Percentiles rank a stretch among this genome's conserved stretches.
Evolutionary conservation across 163 green algal genomes (phyloP).

Genomic region (Scenedesmus sp.): DNA sequence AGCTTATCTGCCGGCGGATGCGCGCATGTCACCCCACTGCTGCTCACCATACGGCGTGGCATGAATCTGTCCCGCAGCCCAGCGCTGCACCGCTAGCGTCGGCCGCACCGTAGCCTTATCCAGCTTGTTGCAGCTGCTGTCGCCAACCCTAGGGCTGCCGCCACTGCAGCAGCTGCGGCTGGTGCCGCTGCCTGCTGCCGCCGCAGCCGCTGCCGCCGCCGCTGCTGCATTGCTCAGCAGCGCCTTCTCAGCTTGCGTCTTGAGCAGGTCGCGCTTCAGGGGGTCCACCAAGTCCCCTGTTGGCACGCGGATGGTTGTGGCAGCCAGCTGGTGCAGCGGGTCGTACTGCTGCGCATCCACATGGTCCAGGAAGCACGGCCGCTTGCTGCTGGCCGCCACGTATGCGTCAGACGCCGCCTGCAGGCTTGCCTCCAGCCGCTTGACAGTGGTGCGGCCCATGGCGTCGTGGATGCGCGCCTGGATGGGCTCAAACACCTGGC

Average conservation of each 20-base stretch:
- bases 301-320: constrained; percentile 20
- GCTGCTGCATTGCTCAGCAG: neutral
- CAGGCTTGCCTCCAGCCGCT: constrained; percentile 35
- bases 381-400: constrained; percentile 42
- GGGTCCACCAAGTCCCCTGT: constrained; percentile 54
- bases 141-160: neutral
- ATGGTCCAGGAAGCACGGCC: constrained; percentile 45
- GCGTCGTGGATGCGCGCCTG: constrained; percentile 30
- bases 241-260: constrained; percentile 43
- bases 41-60: constrained; percentile 39
- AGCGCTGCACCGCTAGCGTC: constrained; percentile 24
- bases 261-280: constrained; percentile 59
- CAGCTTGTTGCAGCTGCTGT: neutral
- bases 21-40: neutral
- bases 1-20: neutral
- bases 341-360: constrained; percentile 51
- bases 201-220: neutral
- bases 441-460: neutral
- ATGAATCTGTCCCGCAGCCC: constrained; percentile 35
- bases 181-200: neutral
- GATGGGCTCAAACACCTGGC: constrained; percentile 48
- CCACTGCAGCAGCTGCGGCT: neutral
- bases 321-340: constrained; percentile 23
- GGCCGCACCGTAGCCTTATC: neutral
- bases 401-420: constrained; percentile 34